Percentiles rank a stretch among this genome's conserved stretches.
Evolutionary conservation across 257 asterid species (phyloP).

Genomic region (Primulina tabacum): DNA sequence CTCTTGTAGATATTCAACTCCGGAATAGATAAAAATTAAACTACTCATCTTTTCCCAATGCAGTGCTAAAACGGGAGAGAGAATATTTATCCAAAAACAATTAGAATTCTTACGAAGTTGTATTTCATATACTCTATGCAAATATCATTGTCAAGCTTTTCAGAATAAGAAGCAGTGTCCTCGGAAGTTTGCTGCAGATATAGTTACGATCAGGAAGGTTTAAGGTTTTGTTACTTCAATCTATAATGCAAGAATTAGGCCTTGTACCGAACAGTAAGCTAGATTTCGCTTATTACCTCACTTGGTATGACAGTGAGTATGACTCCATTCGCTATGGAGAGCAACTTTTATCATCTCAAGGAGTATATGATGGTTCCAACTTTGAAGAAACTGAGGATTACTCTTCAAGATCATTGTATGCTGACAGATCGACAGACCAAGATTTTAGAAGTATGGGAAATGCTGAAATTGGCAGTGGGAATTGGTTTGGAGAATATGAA

Average conservation of each 20-base stretch:
- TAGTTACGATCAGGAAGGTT: not conserved
- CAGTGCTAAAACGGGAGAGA: too few species aligned
- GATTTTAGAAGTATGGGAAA: not conserved
- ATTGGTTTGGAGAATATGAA: slow-evolving; percentile 30
- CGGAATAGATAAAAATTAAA: too few species aligned
- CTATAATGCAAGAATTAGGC: slow-evolving; percentile 17
- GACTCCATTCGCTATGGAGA: slow-evolving; percentile 18
- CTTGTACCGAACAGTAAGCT: not conserved
- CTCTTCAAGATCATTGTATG: not conserved
- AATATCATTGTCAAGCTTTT: too few species aligned
- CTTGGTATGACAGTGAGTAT: slow-evolving; percentile 27
- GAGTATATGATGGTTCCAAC: slow-evolving; percentile 17
- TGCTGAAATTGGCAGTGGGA: not conserved
- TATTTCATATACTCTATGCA: not conserved
- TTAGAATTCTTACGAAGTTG: not conserved
- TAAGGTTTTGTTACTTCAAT: not conserved
- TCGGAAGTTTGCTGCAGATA: not conserved
- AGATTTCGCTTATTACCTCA: slow-evolving; percentile 6
- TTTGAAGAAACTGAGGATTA: slow-evolving; percentile 24
- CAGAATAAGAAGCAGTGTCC: not conserved
- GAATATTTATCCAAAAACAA: not conserved
- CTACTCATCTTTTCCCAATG: too few species aligned
- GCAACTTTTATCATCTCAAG: slow-evolving; percentile 19
- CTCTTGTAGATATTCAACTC: not conserved
- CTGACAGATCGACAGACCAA: not conserved